phyloP scores from a whole-genome alignment of 768 basidiomycete genomes.

The Hericium rajendrae region DNA sequence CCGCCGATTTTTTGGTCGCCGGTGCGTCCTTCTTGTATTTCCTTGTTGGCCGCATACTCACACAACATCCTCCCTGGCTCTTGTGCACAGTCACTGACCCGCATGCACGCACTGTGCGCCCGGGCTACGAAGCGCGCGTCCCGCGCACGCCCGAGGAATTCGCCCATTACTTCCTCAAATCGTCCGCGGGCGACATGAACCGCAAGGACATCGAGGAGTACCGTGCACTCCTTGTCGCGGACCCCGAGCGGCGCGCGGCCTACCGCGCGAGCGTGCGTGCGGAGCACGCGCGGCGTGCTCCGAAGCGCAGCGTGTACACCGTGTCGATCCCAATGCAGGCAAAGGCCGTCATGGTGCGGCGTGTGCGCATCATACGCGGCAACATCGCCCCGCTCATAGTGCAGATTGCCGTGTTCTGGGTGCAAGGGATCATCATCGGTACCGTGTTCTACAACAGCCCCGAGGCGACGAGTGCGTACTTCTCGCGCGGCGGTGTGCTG shows the following conservation, averaged over 20 bases:
- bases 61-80: conserved; percentile 11
- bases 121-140: conserved; percentile 28
- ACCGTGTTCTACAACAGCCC: conserved; percentile 54
- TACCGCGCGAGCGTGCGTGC: conserved; percentile 39
- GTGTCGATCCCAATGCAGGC: conserved; percentile 28
- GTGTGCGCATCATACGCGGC: conserved; percentile 27
- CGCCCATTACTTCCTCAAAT: conserved; percentile 26
- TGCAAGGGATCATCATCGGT: conserved; percentile 48
- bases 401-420: conserved; percentile 38
- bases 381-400: conserved; percentile 20
- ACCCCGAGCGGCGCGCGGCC: conserved; percentile 29
- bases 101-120: conserved; percentile 40
- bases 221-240: conserved; percentile 31
- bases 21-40: conserved; percentile 23
- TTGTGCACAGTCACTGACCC: conserved; percentile 43
- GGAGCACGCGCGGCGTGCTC: conserved; percentile 41
- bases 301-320: conserved; percentile 28
- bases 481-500: conserved; percentile 69
- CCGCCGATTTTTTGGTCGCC: conserved; percentile 46
- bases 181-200: conserved; percentile 32
- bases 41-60: conserved; percentile 35
- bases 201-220: conserved; percentile 38
- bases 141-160: conserved; percentile 54
- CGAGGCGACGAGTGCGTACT: conserved; percentile 48
- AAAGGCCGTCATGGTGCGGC: conserved; percentile 24